Conservation (phyloP, 129 eudicot species). For the Tagetes erecta region DNA sequence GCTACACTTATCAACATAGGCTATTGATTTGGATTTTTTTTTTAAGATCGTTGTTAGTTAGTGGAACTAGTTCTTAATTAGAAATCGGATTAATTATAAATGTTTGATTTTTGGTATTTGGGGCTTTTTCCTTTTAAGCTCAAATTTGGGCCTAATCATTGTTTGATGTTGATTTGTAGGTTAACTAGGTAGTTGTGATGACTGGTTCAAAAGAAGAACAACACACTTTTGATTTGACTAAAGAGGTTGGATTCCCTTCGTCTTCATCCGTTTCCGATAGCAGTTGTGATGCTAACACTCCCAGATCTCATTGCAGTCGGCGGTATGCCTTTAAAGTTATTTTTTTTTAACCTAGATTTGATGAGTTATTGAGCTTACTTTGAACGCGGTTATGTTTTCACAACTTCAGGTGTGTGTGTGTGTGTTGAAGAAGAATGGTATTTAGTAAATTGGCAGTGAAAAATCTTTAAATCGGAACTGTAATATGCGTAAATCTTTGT, state of each 20-base stretch:
- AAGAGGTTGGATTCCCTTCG: slow-evolving; percentile 46
- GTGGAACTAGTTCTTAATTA: slow-evolving; percentile 18
- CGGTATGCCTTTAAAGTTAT: slow-evolving; percentile 41
- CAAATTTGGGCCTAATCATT: no score
- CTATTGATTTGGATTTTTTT: slow-evolving; percentile 7
- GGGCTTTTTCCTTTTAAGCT: not conserved
- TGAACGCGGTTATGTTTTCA: not conserved
- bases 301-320: slow-evolving; percentile 47
- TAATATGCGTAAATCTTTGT: not conserved
- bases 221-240: slow-evolving; percentile 34
- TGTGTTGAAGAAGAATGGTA: not conserved
- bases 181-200: slow-evolving; percentile 36
- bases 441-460: not conserved
- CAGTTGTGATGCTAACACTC: slow-evolving; percentile 56
- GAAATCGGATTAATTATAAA: not conserved
- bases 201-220: slow-evolving; percentile 40
- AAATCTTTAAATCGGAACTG: not conserved
- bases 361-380: slow-evolving; percentile 4
- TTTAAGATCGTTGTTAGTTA: not conserved
- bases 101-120: not conserved
- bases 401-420: not conserved
- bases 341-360: not conserved
- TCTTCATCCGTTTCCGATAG: slow-evolving; percentile 58
- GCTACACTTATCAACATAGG: not conserved
- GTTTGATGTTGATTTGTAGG: slow-evolving; percentile 7